These are phyloP conservation scores for Vararia minispora DNA, from an alignment of 768 basidiomycete genomes.

Conservation along the genomic window DNA sequence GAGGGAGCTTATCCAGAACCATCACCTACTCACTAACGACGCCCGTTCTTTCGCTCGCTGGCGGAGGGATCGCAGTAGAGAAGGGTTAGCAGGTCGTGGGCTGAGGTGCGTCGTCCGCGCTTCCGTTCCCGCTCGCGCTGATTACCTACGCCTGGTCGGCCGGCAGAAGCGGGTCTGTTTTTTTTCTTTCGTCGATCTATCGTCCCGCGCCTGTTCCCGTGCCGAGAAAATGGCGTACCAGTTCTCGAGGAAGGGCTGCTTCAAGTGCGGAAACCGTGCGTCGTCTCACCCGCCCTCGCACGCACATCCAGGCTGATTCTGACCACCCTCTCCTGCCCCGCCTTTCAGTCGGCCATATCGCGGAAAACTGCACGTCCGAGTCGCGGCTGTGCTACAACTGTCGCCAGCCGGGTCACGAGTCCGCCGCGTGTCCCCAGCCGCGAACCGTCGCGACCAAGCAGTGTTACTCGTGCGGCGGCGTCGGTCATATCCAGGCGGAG, in stretches of 20 bases:
- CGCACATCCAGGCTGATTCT: constrained; percentile 4
- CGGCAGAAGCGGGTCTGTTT: constrained; percentile 1
- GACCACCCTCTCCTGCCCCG: constrained; percentile 11
- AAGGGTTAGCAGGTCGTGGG: constrained; percentile 11
- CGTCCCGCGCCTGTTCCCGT: no score
- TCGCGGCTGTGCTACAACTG: constrained; percentile 92
- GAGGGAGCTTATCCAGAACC: constrained; percentile 3
- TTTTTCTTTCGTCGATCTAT: no score
- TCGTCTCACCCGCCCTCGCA: constrained; percentile 14
- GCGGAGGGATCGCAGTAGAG: constrained; percentile 9
- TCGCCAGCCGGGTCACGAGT: constrained; percentile 90
- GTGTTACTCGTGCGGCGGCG: constrained; percentile 88
- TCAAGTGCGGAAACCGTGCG: constrained; percentile 89
- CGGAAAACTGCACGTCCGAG: constrained; percentile 83
- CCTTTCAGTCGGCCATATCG: constrained; percentile 76
- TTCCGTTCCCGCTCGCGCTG: background rate
- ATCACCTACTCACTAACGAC: constrained; percentile 11
- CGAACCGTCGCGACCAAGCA: constrained; percentile 78
- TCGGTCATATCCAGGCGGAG: constrained; percentile 85
- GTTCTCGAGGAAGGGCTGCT: constrained; percentile 81
- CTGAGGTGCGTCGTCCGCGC: constrained; percentile 6
- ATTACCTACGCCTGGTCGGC: background rate
- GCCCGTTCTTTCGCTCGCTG: constrained; percentile 11
- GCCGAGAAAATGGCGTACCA: constrained; percentile 62
- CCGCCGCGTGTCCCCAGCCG: constrained; percentile 76